Percentiles rank a stretch among this genome's conserved stretches.
Conservation (phyloP, 2,329 filamentous ascomycete species). For the Boeremia lycopersici region DNA sequence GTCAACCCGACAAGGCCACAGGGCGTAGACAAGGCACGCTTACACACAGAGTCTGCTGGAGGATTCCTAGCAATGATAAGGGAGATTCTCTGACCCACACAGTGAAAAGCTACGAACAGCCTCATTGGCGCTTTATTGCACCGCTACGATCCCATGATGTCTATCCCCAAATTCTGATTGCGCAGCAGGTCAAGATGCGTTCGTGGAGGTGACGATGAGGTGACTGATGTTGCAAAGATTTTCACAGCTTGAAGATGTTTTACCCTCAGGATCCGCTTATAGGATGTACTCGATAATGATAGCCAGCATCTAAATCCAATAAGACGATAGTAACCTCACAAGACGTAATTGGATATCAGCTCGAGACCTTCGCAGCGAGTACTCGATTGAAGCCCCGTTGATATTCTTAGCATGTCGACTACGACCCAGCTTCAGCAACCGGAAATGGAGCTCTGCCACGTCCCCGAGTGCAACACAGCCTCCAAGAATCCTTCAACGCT, state of each 20-base stretch:
- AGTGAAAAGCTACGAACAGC: background rate
- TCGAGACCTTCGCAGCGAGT: no score
- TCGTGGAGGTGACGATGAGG: background rate
- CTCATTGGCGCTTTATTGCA: background rate
- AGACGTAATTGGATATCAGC: no score
- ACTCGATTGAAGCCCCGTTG: background rate
- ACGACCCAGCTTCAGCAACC: slow-evolving; percentile 7
- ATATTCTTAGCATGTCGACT: slow-evolving; percentile 1
- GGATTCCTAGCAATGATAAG: background rate
- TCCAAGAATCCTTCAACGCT: slow-evolving; percentile 1
- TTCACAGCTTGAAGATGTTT: background rate
- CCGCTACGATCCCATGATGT: background rate
- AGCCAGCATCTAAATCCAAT: background rate
- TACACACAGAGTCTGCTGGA: background rate
- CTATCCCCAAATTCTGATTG: background rate
- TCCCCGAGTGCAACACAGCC: slow-evolving; percentile 2
- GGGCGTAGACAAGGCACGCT: slow-evolving; percentile 6
- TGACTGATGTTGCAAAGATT: background rate
- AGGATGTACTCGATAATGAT: background rate
- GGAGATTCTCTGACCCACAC: background rate
- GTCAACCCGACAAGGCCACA: slow-evolving; percentile 3
- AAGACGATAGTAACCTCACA: background rate
- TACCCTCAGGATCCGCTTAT: background rate
- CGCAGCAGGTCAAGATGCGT: background rate
- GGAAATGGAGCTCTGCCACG: slow-evolving; percentile 10